A percentile compares a stretch with the other conserved stretches of the same genome.
Conservation (phyloP, 2,329 filamentous ascomycete species). For the Scedosporium minutisporum region DNA sequence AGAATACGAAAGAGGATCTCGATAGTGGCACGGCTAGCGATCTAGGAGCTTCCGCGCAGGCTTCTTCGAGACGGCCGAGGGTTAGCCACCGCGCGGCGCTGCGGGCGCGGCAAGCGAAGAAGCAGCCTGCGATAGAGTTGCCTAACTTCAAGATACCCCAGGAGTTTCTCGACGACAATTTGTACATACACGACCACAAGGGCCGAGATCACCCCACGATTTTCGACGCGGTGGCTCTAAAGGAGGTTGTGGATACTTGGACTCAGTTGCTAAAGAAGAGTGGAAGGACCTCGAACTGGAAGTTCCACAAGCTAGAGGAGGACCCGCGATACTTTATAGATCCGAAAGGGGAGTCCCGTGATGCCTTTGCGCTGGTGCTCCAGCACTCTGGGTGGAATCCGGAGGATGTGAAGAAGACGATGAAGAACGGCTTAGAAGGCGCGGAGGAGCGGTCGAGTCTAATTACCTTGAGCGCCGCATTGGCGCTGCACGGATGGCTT, state of each 20-base stretch:
- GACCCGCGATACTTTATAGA: constrained; percentile 2
- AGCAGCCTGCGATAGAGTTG: constrained; percentile 27
- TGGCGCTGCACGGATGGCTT: constrained; percentile 6
- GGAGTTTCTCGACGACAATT: constrained; percentile 44
- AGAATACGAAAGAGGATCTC: constrained; percentile 5
- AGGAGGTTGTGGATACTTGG: constrained; percentile 1
- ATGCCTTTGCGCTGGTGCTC: constrained; percentile 2
- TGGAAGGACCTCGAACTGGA: neutral
- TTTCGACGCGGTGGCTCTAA: neutral
- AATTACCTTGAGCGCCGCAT: neutral
- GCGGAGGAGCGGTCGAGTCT: constrained; percentile 2
- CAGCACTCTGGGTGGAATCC: constrained; percentile 2
- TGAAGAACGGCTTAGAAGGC: neutral
- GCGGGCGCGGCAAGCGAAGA: constrained; percentile 22
- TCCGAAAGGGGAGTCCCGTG: neutral
- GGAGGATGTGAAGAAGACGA: neutral
- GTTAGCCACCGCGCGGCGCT: constrained; percentile 14
- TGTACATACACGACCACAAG: constrained; percentile 20
- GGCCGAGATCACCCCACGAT: constrained; percentile 11
- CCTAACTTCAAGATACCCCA: constrained; percentile 46
- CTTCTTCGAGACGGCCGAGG: constrained; percentile 7
- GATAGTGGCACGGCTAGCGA: neutral
- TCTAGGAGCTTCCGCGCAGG: neutral
- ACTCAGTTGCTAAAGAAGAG: neutral
- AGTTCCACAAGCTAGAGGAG: constrained; percentile 4